A percentile compares a stretch with the other conserved stretches of the same genome.
These are phyloP conservation scores for Puccinia hordei DNA, from an alignment of 1,284 basidiomycete genomes.

Conservation along the genomic window DNA sequence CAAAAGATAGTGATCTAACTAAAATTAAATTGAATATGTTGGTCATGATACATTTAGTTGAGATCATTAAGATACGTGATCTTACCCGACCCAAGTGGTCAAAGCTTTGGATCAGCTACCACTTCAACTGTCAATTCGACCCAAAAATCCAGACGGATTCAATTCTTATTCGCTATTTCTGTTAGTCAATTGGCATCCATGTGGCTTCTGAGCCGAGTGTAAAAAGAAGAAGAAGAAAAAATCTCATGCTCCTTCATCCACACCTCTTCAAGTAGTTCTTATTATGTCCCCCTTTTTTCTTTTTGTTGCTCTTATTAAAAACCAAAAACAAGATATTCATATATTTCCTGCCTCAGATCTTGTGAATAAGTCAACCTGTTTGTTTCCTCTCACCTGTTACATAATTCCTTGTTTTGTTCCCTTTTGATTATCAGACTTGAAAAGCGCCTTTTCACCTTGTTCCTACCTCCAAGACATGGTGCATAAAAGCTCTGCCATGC, in stretches of 20 bases:
- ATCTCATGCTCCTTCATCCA: neutral
- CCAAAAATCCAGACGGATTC: slow-evolving; percentile 77
- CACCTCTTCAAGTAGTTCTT: neutral
- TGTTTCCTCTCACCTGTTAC: neutral
- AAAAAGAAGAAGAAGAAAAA: neutral
- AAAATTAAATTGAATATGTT: neutral
- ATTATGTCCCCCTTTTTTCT: neutral
- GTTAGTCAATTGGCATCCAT: slow-evolving; percentile 80
- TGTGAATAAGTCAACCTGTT: neutral
- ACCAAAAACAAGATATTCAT: neutral
- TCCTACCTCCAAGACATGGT: too few species aligned
- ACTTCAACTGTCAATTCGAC: slow-evolving; percentile 73
- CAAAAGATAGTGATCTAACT: neutral
- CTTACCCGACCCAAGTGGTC: slow-evolving; percentile 68
- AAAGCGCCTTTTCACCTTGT: too few species aligned
- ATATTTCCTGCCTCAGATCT: neutral
- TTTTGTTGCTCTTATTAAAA: neutral
- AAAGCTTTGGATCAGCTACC: slow-evolving; percentile 60
- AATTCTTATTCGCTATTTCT: slow-evolving; percentile 74
- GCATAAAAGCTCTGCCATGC: too few species aligned
- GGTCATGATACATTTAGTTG: slow-evolving; percentile 64
- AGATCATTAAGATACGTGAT: slow-evolving; percentile 88
- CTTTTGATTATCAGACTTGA: too few species aligned
- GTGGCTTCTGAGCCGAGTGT: slow-evolving; percentile 60
- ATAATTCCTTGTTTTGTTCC: neutral